Conservation (phyloP, 129 eudicot genomes). For the Artemisia tridentata region DNA sequence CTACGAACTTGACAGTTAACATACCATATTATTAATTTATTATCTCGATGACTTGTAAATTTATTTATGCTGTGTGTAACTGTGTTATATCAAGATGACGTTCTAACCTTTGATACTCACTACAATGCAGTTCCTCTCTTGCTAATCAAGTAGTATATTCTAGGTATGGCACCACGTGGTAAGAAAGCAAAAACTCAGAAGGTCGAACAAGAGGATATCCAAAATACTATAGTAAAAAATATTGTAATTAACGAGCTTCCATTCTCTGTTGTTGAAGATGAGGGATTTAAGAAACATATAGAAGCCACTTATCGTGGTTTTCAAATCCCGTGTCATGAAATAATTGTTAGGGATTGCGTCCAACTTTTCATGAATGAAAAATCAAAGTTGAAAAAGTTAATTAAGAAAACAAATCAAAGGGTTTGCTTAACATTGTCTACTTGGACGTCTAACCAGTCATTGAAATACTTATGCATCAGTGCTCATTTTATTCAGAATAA, state of each 20-base stretch:
- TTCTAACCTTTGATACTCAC: no score
- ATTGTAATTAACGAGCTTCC: constrained; percentile 3
- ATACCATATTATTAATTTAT: no score
- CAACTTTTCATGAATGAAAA: constrained; percentile 7
- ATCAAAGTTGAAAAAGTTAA: constrained; percentile 3
- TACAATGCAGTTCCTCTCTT: not conserved
- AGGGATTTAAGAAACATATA: not conserved
- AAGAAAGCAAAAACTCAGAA: not conserved
- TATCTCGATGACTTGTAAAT: no score
- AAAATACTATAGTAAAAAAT: not conserved
- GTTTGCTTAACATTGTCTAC: constrained; percentile 16
- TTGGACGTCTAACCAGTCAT: not conserved
- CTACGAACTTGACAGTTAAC: no score
- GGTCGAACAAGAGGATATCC: not conserved
- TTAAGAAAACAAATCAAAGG: not conserved
- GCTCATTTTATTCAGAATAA: constrained; percentile 10
- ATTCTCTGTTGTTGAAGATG: not conserved
- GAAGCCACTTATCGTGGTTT: not conserved
- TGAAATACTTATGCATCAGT: constrained; percentile 16
- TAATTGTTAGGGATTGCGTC: not conserved
- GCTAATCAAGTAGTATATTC: not conserved
- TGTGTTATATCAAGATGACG: no score
- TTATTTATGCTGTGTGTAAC: no score
- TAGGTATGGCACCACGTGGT: not conserved
- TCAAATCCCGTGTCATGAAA: constrained; percentile 1